phyloP scores from a whole-genome alignment of 1,284 basidiomycete genomes.

The Neotropicomus parvogracilis region DNA sequence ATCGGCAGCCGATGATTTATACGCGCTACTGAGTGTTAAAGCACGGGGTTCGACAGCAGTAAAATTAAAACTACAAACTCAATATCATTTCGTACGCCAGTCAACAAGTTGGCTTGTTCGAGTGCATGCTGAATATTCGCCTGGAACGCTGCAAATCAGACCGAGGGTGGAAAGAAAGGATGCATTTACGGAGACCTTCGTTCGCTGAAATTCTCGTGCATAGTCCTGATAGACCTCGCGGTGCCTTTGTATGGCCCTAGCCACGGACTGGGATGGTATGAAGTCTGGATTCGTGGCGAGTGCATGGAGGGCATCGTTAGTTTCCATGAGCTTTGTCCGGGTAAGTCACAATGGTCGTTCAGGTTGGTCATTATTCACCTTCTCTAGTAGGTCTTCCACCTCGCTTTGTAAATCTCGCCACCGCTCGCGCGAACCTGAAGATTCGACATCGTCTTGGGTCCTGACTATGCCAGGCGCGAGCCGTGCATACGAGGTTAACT shows the following conservation, averaged over 20 bases:
- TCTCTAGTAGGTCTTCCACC: slow-evolving; percentile 82
- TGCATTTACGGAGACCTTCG: slow-evolving; percentile 56
- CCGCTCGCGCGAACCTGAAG: slow-evolving; percentile 61
- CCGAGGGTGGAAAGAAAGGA: neutral
- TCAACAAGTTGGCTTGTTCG: slow-evolving; percentile 83
- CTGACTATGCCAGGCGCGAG: slow-evolving; percentile 74
- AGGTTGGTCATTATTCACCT: slow-evolving; percentile 50
- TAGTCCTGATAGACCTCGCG: slow-evolving; percentile 89
- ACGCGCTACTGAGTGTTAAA: slow-evolving; percentile 50
- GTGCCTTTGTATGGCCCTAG: slow-evolving; percentile 87
- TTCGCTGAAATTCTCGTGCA: slow-evolving; percentile 75
- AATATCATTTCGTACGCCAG: slow-evolving; percentile 93
- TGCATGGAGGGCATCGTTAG: slow-evolving; percentile 69
- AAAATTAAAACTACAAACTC: slow-evolving; percentile 54
- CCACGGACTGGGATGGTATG: slow-evolving; percentile 81
- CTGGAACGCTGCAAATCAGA: slow-evolving; percentile 37
- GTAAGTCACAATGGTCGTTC: slow-evolving; percentile 11
- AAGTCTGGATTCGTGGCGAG: slow-evolving; percentile 63
- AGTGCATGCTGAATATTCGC: slow-evolving; percentile 80
- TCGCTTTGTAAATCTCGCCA: slow-evolving; percentile 84
- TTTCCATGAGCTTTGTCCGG: slow-evolving; percentile 69
- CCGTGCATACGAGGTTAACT: slow-evolving; percentile 86
- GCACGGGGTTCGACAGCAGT: neutral
- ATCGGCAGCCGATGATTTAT: slow-evolving; percentile 87
- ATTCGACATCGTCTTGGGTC: slow-evolving; percentile 63